phyloP scores from a whole-genome alignment of 1,139 yeast species.

The Yamadazyma sp. region DNA sequence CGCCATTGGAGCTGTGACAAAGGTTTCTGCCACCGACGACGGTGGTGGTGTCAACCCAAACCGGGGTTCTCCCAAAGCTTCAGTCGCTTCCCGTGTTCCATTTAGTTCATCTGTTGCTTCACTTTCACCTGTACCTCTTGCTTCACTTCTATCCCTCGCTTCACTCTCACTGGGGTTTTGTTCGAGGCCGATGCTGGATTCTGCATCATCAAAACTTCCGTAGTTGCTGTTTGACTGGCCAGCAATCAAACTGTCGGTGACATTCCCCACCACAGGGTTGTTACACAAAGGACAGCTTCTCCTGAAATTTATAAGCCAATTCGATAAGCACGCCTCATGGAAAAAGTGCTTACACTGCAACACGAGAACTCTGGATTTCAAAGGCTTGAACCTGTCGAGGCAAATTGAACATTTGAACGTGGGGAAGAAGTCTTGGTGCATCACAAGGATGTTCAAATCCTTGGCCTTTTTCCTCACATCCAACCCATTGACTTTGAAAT shows the following conservation, averaged over 20 bases:
- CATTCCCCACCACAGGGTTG: slow-evolving; percentile 18
- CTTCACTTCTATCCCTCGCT: neutral
- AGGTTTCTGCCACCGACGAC: neutral
- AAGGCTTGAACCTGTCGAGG: slow-evolving; percentile 39
- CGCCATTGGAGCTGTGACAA: neutral
- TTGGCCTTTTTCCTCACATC: slow-evolving; percentile 24
- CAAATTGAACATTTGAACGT: slow-evolving; percentile 49
- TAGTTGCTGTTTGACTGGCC: slow-evolving; percentile 19
- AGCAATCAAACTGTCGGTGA: slow-evolving; percentile 20
- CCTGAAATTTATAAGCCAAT: slow-evolving; percentile 47
- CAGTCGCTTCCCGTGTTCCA: neutral
- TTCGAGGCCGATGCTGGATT: slow-evolving; percentile 3
- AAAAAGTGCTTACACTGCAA: slow-evolving; percentile 46
- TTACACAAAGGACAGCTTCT: slow-evolving; percentile 50
- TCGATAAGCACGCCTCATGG: slow-evolving; percentile 45
- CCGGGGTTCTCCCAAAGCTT: neutral
- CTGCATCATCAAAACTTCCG: slow-evolving; percentile 19
- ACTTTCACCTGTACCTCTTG: neutral
- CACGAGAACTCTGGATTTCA: slow-evolving; percentile 39
- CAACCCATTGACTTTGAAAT: slow-evolving; percentile 32
- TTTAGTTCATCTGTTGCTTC: too few species aligned
- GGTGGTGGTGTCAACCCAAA: neutral
- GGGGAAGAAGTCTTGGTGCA: slow-evolving; percentile 39
- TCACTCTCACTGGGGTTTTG: neutral
- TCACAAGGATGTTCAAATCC: slow-evolving; percentile 25